A percentile compares a stretch with the other conserved stretches of the same genome.
Conservation (phyloP, 2,329 filamentous ascomycete genomes). For the Colletotrichum gigasporum region DNA sequence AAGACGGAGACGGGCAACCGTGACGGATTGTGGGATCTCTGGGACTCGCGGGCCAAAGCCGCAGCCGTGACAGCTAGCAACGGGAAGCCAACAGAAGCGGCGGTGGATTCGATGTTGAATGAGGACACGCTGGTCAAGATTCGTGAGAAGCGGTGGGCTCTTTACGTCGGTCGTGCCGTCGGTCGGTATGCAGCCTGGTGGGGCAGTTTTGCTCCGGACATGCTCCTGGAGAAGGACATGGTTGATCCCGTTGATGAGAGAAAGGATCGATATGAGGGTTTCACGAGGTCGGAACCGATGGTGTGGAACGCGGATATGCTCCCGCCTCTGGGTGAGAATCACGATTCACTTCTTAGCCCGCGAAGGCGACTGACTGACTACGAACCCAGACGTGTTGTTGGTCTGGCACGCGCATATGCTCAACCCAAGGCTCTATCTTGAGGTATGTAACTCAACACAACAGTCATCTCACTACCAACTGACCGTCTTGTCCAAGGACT, state of each 20-base stretch:
- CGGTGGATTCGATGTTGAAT: rapidly evolving
- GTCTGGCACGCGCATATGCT: constrained; percentile 79
- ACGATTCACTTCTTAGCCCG: too few species aligned
- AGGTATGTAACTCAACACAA: constrained; percentile 44
- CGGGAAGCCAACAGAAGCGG: not conserved
- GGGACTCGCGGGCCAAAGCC: constrained; percentile 49
- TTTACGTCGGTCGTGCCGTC: constrained; percentile 71
- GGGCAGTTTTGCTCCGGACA: constrained; percentile 43
- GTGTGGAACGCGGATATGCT: constrained; percentile 50
- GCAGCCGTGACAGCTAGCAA: constrained; percentile 8
- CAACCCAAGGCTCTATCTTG: constrained; percentile 72
- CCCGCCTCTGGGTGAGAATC: constrained; percentile 60
- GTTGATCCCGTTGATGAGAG: constrained; percentile 19
- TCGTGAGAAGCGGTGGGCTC: constrained; percentile 73
- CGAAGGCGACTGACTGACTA: too few species aligned
- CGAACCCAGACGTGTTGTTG: constrained; percentile 70
- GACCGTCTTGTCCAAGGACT: constrained; percentile 60
- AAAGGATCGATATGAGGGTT: constrained; percentile 37
- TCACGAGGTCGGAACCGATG: constrained; percentile 37
- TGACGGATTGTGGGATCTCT: constrained; percentile 69
- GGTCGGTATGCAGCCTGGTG: constrained; percentile 73
- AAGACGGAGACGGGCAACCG: constrained; percentile 67
- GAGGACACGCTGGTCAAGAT: constrained; percentile 55
- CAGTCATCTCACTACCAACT: not conserved
- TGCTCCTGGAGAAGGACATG: constrained; percentile 41